phyloP scores from a whole-genome alignment of 2,329 filamentous ascomycete genomes.

The Penicillium hordei region DNA sequence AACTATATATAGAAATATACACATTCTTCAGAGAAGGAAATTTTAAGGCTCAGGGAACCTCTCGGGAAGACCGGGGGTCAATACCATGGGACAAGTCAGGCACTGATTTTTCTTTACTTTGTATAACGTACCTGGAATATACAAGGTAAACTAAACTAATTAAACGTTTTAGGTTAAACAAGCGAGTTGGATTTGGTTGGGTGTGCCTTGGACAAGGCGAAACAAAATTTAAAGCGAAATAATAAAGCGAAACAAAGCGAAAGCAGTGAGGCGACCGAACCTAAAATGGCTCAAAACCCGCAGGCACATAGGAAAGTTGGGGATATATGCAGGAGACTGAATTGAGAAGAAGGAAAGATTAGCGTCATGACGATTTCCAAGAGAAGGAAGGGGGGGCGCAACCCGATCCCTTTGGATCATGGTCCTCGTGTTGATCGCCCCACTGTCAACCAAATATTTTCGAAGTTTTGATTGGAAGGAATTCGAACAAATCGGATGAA shows the following conservation, averaged over 20 bases:
- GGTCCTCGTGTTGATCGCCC: conserved; percentile 13
- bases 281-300: background rate
- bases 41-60: conserved; percentile 13
- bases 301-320: background rate
- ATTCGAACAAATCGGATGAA: conserved; percentile 11
- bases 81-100: conserved; percentile 3
- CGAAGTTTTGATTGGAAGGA: conserved; percentile 9
- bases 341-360: conserved; percentile 8
- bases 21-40: conserved; percentile 2
- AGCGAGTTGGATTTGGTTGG: background rate
- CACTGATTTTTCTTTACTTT: background rate
- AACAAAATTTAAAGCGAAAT: background rate
- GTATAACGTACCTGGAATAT: background rate
- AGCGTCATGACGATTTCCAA: background rate
- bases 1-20: conserved; percentile 4
- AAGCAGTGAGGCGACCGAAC: conserved; percentile 4
- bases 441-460: too few relatives aligned
- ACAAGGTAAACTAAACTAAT: background rate
- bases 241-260: background rate
- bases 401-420: background rate
- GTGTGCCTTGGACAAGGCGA: background rate
- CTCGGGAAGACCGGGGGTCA: background rate
- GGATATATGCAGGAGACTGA: conserved; percentile 3
- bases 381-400: background rate
- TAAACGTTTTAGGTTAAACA: background rate